phyloP scores from a whole-genome alignment of 1,139 yeast species.

The Hyphopichia khmerensis region DNA sequence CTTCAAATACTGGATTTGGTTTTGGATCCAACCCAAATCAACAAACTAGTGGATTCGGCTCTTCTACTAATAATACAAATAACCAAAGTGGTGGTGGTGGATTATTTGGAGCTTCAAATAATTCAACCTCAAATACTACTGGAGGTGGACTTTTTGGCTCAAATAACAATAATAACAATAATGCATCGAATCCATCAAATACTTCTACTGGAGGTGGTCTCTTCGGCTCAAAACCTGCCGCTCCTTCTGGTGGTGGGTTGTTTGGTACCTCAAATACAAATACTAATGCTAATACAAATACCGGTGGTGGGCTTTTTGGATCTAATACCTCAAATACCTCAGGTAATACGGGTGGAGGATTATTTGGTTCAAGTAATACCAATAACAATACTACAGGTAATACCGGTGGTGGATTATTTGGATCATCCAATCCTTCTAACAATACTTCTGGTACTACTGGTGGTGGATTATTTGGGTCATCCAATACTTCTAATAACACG shows the following conservation, averaged over 20 bases:
- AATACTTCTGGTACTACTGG: conserved; percentile 2
- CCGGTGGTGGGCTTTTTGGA: conserved; percentile 28
- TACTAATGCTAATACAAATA: conserved; percentile 7
- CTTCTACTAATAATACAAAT: conserved; percentile 8
- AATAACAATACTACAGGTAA: conserved; percentile 9
- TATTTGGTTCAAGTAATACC: conserved; percentile 17
- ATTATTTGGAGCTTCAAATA: conserved; percentile 13
- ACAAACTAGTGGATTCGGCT: conserved; percentile 13
- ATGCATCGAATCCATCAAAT: conserved; percentile 5
- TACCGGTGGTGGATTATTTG: conserved; percentile 20
- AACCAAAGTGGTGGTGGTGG: conserved; percentile 9
- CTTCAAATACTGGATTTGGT: conserved; percentile 11
- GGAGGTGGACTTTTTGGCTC: conserved; percentile 7
- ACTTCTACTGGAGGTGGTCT: conserved; percentile 9
- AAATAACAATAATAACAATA: not conserved
- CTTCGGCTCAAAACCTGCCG: conserved; percentile 14
- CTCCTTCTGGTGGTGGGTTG: conserved; percentile 1
- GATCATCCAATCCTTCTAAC: conserved; percentile 9
- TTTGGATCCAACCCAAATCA: not conserved
- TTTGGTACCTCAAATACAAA: not conserved
- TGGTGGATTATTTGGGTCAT: conserved; percentile 11
- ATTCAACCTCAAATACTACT: not conserved
- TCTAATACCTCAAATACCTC: conserved; percentile 8
- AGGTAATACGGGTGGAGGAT: conserved; percentile 7
- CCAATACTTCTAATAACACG: conserved; percentile 12